Evolutionary conservation across 225 moss, liverwort and hornwort species (phyloP), one percentile per base, ranked within the genome.

Genomic region (Neckera pumila): DNA sequence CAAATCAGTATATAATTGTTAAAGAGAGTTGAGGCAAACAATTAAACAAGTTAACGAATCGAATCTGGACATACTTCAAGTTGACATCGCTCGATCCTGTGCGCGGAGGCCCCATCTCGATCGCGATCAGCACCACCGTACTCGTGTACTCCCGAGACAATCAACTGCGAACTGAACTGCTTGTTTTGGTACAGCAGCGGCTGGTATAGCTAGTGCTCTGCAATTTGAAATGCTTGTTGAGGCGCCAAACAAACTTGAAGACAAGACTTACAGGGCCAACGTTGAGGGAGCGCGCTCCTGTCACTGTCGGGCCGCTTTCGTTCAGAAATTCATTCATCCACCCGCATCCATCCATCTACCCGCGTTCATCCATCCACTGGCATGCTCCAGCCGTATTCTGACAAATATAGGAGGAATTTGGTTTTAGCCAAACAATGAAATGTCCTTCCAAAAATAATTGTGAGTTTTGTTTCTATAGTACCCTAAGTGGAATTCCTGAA

Each of bases 401-500:
- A 45, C n/a, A 69, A 38, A 38, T n/a, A 69, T 12, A 13, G 7
- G 69, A 23, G 0, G 13, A 69, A 23, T n/a, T 23, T 69, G 36
- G 10, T n/a, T 38, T 38, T 1, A 17, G 17, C 6, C 1, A 4
- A 22, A 3, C 4, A 38, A 3, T 67, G 6, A 67, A 67, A n/a
- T 69, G 12, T 4, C 12, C 11, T 4, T 69, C 7, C 7, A 3
- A 69, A 22, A 67, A 70, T 23, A 70, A 70, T 0, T 25, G 2
- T 43, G 25, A 15, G 9, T 26, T 72, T 70, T 14, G 14, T 38
- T 69, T 70, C 6, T 70, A 1, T 25, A 40, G 42, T 40, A 42
- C 0, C 3, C 25, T 70, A 70, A 25, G 9, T 2, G 14, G 2
- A 14, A 14, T 70, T 40, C 5, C 42, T 1, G 1, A 40, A 14